Evolutionary conservation across 1,284 basidiomycete species (phyloP).

Genomic region (Cutaneotrichosporon spelunceum): DNA sequence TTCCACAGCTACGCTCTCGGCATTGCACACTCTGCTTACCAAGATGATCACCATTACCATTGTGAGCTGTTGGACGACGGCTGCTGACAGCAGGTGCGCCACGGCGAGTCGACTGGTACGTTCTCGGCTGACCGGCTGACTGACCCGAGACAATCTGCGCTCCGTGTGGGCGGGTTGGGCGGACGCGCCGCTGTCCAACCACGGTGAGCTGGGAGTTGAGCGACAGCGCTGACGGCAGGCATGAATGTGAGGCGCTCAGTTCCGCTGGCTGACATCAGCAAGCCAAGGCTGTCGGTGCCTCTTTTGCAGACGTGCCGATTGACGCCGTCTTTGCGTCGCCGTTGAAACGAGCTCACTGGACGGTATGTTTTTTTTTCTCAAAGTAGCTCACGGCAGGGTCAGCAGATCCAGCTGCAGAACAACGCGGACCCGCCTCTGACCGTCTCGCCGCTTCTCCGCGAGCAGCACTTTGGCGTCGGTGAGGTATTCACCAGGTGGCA

Average conservation of each 20-base stretch:
- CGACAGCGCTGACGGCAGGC: slow-evolving; percentile 51
- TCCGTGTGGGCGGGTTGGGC: slow-evolving; percentile 74
- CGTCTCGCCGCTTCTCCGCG: slow-evolving; percentile 40
- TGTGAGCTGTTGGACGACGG: slow-evolving; percentile 27
- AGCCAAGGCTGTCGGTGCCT: slow-evolving; percentile 70
- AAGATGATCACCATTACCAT: slow-evolving; percentile 53
- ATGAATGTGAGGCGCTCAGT: slow-evolving; percentile 58
- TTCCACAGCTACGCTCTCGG: too few relatives aligned
- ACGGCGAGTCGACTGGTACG: slow-evolving; percentile 74
- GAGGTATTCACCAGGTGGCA: slow-evolving; percentile 7
- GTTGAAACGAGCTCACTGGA: slow-evolving; percentile 65
- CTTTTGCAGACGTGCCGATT: slow-evolving; percentile 61
- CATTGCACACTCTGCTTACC: too few relatives aligned
- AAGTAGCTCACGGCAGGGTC: slow-evolving; percentile 31
- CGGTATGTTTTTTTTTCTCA: slow-evolving; percentile 28
- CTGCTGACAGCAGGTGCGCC: slow-evolving; percentile 59
- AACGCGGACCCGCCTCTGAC: slow-evolving; percentile 38
- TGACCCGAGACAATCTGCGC: slow-evolving; percentile 49
- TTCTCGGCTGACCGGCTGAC: neutral
- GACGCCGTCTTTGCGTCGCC: slow-evolving; percentile 73
- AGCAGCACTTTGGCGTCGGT: slow-evolving; percentile 51
- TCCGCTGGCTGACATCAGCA: slow-evolving; percentile 57
- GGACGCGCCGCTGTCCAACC: slow-evolving; percentile 75
- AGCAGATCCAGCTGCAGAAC: slow-evolving; percentile 48
- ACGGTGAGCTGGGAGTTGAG: slow-evolving; percentile 59